Evolutionary conservation across 163 green algal species (phyloP), one percentile per base, ranked within the genome.

Genomic region (Scenedesmus sp.): DNA sequence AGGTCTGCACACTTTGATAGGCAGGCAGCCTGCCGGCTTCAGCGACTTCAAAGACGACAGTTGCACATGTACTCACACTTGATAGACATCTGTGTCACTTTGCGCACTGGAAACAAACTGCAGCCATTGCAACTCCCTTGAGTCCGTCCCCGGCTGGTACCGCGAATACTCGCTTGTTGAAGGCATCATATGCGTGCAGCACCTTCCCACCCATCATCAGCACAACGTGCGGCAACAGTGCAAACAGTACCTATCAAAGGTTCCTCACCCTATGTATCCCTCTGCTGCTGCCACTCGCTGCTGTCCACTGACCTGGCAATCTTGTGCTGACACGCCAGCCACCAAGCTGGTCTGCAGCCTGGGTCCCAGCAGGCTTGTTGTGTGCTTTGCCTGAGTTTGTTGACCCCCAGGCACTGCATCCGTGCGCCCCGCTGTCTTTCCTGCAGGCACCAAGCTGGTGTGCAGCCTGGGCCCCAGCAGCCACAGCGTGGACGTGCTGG

Each of bases 401-500:
- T 87, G 18, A 20, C 35, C 33, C 13, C 70, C 35, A 6, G 24
- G 44, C 35, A 35, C 46, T 44, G 12, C 46, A 53, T 46, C 18
- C 6, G 13, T 46, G n/a, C n/a, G n/a, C n/a, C n/a, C n/a, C n/a
- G n/a, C n/a, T 51, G 13, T 46, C 5, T 83, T 15, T 33, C 51
- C 33, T 72, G 76, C 87, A 91, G 87, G 16, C 40, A 91, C 87
- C 40, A 91, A 91, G 53, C 78, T 91, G 42, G 46, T 92, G 30
- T 83, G 61, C 65, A 59, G 72, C 40, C 35, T 88, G 68, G 88
- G 88, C 22, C 88, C 88, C 22, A 78, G 44, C 81, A 89, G 61
- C 51, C 88, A 92, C 81, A 85, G 18, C 26, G 68, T 89, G n/a
- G 26, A 26, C 0, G 68, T 83, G 30, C 68, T 92, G 9, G 80